Base-by-base conservation (phyloP, 768 basidiomycete species). In the Amanita fuliginea region DNA sequence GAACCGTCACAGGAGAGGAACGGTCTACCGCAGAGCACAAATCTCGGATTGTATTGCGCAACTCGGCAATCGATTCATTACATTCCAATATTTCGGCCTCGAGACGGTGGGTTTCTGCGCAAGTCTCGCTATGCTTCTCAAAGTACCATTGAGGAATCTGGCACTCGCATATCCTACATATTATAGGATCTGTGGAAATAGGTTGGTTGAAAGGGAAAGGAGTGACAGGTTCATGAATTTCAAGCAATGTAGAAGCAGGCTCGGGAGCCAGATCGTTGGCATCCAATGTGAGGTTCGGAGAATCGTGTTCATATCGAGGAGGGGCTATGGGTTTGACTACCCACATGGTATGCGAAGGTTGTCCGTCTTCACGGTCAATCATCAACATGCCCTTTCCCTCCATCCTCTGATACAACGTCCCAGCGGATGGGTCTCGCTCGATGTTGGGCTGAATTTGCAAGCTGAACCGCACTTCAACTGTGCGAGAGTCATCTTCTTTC, bases 41-140 rank as follows among this genome's bases (percentile, higher is more conserved):
- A 32, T 91, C 87, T 44, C 83, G 81, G 56, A 96, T 86, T 4
- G 90, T 87, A 60, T 82, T 87, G 51, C 82, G 80, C 47, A 98
- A 74, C 60, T 98, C 96, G 13, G 74, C 66, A 49, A 98, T 84
- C 19, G 84, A 84, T 63, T 99, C 96, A 67, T 98, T 96, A 71
- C 86, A 90, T 60, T 92, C 89, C 34, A 76, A 68, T 55, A 98
- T 93, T 64, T 96, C 94, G 14, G 93, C 92, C 66, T 99, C 96
- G 53, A 99, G 74, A 40, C 90, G 83, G 67, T 99, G 96, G 3
- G 88, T 84, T 67, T 97, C 95, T 56, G 81, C 90, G 58, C 96
- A 99, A 9, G 94, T 98, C 67, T 99, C 96, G 76, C 92, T 98
- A 71, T 99, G 96, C 70, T 97, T 98, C 70, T 98, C 96, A 63